Evolutionary conservation across 768 basidiomycete genomes (phyloP), one percentile per base, ranked within the genome.

Genomic region (Suillus sp.): DNA sequence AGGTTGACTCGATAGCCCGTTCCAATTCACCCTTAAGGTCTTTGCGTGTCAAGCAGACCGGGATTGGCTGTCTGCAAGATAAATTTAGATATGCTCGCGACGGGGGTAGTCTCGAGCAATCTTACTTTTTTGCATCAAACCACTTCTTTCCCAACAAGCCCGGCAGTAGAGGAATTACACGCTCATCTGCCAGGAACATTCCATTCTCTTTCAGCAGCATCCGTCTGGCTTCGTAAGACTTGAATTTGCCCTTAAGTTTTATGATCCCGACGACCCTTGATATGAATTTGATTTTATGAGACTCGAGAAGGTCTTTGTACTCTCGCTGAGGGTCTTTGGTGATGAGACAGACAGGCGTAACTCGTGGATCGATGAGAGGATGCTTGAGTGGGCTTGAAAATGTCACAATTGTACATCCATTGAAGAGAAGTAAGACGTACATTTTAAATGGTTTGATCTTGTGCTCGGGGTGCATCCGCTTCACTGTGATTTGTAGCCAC

Each of bases 81-180:
- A 8, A 57, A 43, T 11, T 63, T 27, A 51, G 32, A 50, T 20
- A 67, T 66, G n/a, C 13, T 40, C 56, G 4, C 64, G 37, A 47
- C 20, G 42, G 18, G 30, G 14, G 38, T 6, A 66, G 62, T 48
- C 25, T 45, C 45, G 11, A 8, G 13, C 32, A 71, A 57, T 40
- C 92, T 67, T 68, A 97, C 95, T 98, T 99, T 79, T 99, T 99
- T 1, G 95, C 93, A 35, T 92, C 85, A 69, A 98, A 95, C 85
- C 93, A 99, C 69, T 90, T 91, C 59, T 86, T 88, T 7, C 97
- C 97, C 3, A 99, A 81, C 54, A 98, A 78, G 64, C 86, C 86
- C 1, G 96, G 96, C 62, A 99, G 83, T 60, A 94, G 77, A n/a
- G 91, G 90, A 42, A 96, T 79, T 48, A 99, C 82, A 34, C 95